Conservation (phyloP, 495 filamentous ascomycete genomes). For the Pseudotulostoma volvatum region DNA sequence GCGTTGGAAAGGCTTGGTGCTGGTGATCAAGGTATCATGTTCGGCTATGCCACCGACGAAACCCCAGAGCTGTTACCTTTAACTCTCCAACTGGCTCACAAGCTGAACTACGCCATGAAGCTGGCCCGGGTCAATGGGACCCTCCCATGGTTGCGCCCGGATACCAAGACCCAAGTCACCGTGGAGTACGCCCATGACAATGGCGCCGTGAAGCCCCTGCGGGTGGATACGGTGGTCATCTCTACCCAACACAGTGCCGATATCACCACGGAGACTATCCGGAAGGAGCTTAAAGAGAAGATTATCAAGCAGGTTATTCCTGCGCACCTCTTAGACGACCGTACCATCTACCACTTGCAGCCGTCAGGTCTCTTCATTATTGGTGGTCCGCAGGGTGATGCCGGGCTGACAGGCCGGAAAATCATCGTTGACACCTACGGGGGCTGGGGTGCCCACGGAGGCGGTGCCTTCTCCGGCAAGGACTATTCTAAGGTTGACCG, state of each 20-base stretch:
- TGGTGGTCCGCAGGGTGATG: conserved; percentile 96
- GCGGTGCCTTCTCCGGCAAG: conserved; percentile 99
- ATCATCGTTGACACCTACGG: conserved; percentile 99
- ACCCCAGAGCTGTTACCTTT: conserved; percentile 93
- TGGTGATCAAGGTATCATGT: conserved; percentile 99
- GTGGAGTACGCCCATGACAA: conserved; percentile 95
- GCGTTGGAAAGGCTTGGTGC: conserved; percentile 94
- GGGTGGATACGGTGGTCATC: conserved; percentile 94
- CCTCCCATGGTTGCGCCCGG: conserved; percentile 87
- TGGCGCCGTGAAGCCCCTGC: conserved; percentile 78
- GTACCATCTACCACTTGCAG: conserved; percentile 94
- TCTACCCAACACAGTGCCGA: conserved; percentile 83
- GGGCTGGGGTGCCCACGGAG: conserved; percentile 98
- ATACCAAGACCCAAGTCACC: conserved; percentile 99
- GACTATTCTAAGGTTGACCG: conserved; percentile 99
- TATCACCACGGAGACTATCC: conserved; percentile 82
- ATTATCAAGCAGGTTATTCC: conserved; percentile 91
- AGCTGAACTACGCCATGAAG: conserved; percentile 87
- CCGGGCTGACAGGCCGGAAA: conserved; percentile 96
- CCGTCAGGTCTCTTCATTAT: conserved; percentile 98
- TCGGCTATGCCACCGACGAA: conserved; percentile 98
- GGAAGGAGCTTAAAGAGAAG: conserved; percentile 93
- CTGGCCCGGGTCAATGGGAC: conserved; percentile 69
- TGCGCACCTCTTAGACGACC: conserved; percentile 75
- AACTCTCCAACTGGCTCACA: conserved; percentile 84